Conservation (phyloP, 2,329 filamentous ascomycete species). For the Coniella vitis region DNA sequence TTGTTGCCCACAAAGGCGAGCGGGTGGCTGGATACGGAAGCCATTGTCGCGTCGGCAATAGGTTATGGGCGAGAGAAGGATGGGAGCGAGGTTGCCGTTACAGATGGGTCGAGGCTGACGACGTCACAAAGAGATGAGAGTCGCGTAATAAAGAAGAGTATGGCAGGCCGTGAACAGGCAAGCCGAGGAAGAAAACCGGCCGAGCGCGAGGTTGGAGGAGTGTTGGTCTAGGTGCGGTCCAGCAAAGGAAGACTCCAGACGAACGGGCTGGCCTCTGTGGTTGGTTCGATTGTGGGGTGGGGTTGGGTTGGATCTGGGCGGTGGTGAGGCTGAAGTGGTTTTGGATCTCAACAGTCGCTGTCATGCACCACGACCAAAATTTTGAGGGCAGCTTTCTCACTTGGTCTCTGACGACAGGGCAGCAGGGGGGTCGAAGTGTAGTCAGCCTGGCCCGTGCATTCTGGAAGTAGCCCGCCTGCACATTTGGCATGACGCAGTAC, state of each 20-base stretch:
- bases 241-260: background rate
- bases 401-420: constrained; percentile 15
- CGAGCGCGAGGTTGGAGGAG: background rate
- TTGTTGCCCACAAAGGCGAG: constrained; percentile 68
- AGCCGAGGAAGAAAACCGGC: constrained; percentile 1
- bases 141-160: background rate
- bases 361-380: constrained; percentile 16
- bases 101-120: background rate
- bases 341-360: constrained; percentile 2
- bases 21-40: constrained; percentile 40
- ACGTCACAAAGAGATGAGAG: constrained; percentile 17
- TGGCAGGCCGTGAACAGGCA: constrained; percentile 10
- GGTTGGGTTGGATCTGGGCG: background rate
- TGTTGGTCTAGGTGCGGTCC: background rate
- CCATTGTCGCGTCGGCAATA: constrained; percentile 36
- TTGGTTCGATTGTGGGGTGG: background rate
- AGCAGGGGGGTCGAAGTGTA: background rate
- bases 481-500: background rate
- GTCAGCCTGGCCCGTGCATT: constrained; percentile 4
- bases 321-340: constrained; percentile 6
- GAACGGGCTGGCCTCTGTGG: too few relatives aligned
- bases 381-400: constrained; percentile 13
- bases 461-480: background rate
- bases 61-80: background rate
- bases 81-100: constrained; percentile 6